Evolutionary conservation across 164 flowering plant genomes (phyloP).

Genomic region (Taxillus chinensis): DNA sequence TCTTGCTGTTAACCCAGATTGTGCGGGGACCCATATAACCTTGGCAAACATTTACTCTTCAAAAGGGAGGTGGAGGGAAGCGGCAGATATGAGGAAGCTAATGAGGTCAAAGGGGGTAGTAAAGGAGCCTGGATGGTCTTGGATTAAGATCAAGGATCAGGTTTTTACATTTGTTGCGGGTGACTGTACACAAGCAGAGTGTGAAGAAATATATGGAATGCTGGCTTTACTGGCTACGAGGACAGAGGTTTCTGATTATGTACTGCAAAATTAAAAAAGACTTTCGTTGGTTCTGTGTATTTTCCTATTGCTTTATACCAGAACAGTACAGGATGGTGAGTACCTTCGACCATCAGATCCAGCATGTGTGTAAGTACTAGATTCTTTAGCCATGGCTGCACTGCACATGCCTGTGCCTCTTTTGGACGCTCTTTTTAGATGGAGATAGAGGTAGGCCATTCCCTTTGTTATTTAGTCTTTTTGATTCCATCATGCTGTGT

Average conservation of each 20-base stretch:
- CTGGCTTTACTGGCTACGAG: constrained; percentile 34
- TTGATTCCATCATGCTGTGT: no score
- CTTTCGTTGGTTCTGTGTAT: neutral
- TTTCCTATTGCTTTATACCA: neutral
- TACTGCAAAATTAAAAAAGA: constrained; percentile 8
- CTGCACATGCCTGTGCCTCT: constrained; percentile 96
- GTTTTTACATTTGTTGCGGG: constrained; percentile 66
- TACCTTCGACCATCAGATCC: constrained; percentile 98
- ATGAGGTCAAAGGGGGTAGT: constrained; percentile 71
- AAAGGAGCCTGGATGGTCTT: constrained; percentile 92
- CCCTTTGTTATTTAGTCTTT: no score
- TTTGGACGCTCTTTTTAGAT: constrained; percentile 80
- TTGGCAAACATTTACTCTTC: constrained; percentile 67
- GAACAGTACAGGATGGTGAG: constrained; percentile 82
- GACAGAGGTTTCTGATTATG: constrained; percentile 12
- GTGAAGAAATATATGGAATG: constrained; percentile 40
- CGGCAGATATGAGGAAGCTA: constrained; percentile 53
- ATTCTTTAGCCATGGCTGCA: constrained; percentile 95
- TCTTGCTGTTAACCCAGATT: constrained; percentile 50
- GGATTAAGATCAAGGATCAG: constrained; percentile 54
- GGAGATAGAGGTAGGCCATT: constrained; percentile 74
- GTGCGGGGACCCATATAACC: constrained; percentile 68
- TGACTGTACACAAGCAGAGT: constrained; percentile 48
- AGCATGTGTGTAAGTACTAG: constrained; percentile 93
- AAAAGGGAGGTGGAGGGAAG: constrained; percentile 63